Evolutionary conservation across 805 yeast species (phyloP).

Genomic region (Candida xyloterini): DNA sequence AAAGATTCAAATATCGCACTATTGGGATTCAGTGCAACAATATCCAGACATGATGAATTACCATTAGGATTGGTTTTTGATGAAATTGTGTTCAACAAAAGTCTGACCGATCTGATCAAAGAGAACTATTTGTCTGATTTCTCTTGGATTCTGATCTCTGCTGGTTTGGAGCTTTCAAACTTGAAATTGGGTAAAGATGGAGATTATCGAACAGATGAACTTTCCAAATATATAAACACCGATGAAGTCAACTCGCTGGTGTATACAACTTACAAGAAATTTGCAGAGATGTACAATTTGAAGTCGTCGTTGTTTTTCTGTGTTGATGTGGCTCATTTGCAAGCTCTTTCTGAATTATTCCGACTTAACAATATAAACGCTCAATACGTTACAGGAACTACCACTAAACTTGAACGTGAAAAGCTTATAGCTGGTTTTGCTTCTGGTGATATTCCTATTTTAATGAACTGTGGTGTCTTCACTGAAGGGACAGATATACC

Average conservation of each 20-base stretch:
- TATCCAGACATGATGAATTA: conserved; percentile 70
- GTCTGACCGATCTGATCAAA: conserved; percentile 60
- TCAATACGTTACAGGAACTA: conserved; percentile 66
- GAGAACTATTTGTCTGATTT: conserved; percentile 71
- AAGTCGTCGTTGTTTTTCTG: conserved; percentile 76
- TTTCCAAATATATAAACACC: conserved; percentile 56
- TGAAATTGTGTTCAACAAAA: conserved; percentile 68
- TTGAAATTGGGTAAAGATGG: conserved; percentile 30
- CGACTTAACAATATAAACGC: conserved; percentile 62
- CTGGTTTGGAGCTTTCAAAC: conserved; percentile 32
- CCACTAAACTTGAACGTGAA: conserved; percentile 51
- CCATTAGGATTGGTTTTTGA: conserved; percentile 62
- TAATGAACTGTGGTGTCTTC: conserved; percentile 84
- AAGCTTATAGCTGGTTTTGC: conserved; percentile 55
- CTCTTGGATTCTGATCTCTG: conserved; percentile 55
- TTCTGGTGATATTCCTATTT: conserved; percentile 60
- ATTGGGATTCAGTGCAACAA: conserved; percentile 86
- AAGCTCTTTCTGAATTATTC: conserved; percentile 49
- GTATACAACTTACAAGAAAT: conserved; percentile 48
- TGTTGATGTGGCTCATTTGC: conserved; percentile 68
- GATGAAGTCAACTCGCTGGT: conserved; percentile 54
- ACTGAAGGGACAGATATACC: conserved; percentile 97
- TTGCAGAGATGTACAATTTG: conserved; percentile 38
- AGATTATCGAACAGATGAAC: conserved; percentile 52
- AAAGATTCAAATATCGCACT: conserved; percentile 48